Percentiles rank a stretch among this genome's conserved stretches.
These are phyloP conservation scores for Rhizoclosmatium globosum DNA, from an alignment of 192 early-diverging fungal species.

Conservation along the genomic window DNA sequence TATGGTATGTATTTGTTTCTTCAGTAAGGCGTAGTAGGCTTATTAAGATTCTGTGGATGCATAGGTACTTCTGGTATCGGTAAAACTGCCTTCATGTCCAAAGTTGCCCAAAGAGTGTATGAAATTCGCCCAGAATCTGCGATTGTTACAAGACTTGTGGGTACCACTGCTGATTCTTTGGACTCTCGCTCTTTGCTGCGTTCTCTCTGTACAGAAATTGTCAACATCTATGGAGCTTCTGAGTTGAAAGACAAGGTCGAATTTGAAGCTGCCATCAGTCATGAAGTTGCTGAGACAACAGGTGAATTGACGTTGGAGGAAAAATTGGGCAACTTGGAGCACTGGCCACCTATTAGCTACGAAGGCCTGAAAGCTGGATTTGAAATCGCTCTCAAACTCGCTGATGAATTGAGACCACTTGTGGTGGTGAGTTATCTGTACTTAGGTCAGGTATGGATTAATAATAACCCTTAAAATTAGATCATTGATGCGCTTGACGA, in stretches of 20 bases:
- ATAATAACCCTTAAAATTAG: conserved; percentile 6
- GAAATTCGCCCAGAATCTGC: conserved; percentile 5
- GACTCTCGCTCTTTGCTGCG: conserved; percentile 35
- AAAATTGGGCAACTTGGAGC: conserved; percentile 37
- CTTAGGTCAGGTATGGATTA: neutral
- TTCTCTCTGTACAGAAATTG: conserved; percentile 38
- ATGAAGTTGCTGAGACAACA: conserved; percentile 29
- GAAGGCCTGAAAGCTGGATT: conserved; percentile 40
- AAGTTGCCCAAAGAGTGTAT: conserved; percentile 14
- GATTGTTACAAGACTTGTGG: conserved; percentile 31
- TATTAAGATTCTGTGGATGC: neutral
- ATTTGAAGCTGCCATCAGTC: conserved; percentile 1
- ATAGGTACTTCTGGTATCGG: conserved; percentile 38
- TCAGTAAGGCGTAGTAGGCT: neutral
- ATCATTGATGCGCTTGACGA: conserved; percentile 38
- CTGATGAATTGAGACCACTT: conserved; percentile 18
- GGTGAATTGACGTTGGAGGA: conserved; percentile 24
- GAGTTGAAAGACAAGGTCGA: conserved; percentile 36
- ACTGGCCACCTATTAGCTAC: conserved; percentile 35
- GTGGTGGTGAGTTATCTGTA: conserved; percentile 24
- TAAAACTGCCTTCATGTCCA: conserved; percentile 34
- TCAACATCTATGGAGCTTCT: conserved; percentile 22
- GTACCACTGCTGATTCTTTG: conserved; percentile 14
- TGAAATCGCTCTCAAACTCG: conserved; percentile 33
- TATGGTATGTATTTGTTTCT: conserved; percentile 18